Percentiles rank a stretch among this genome's conserved stretches.
These are phyloP conservation scores for Isochrysis galbana DNA, from an alignment of 78 protist species.

Conservation along the genomic window DNA sequence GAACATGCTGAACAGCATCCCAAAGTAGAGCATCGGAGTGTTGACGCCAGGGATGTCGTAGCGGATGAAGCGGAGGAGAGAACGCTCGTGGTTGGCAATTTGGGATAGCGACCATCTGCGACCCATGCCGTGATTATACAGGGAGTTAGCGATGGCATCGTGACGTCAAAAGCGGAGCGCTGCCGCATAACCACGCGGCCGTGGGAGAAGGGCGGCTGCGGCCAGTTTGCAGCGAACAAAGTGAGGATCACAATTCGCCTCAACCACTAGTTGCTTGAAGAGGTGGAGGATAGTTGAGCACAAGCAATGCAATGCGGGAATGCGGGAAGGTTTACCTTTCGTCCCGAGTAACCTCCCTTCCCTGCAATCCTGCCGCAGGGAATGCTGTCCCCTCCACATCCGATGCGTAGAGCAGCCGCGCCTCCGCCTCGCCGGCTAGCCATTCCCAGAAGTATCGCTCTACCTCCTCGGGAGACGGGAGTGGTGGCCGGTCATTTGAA, in stretches of 20 bases:
- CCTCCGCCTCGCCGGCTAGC: not conserved
- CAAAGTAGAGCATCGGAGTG: conserved; percentile 1
- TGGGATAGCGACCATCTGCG: not conserved
- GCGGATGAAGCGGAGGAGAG: not conserved
- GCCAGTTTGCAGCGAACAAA: too few species aligned
- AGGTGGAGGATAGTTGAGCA: too few species aligned
- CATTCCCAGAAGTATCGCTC: not conserved
- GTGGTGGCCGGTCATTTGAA: too few species aligned
- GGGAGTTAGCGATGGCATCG: too few species aligned
- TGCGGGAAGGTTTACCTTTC: not conserved
- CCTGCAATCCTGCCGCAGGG: not conserved
- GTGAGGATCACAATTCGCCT: too few species aligned
- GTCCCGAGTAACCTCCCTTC: not conserved
- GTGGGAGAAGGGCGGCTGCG: too few species aligned
- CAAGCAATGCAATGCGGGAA: too few species aligned
- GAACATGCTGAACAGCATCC: conserved; percentile 2
- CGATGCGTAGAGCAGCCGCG: not conserved
- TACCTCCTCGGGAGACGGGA: not conserved
- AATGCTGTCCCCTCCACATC: not conserved
- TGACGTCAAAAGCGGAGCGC: too few species aligned
- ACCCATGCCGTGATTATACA: too few species aligned
- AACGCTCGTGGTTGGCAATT: not conserved
- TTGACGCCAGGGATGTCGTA: conserved; percentile 29
- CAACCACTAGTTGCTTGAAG: too few species aligned
- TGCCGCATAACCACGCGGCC: too few species aligned